Conservation (phyloP, 148 eudicot genomes). For the Euryodendron excelsum region DNA sequence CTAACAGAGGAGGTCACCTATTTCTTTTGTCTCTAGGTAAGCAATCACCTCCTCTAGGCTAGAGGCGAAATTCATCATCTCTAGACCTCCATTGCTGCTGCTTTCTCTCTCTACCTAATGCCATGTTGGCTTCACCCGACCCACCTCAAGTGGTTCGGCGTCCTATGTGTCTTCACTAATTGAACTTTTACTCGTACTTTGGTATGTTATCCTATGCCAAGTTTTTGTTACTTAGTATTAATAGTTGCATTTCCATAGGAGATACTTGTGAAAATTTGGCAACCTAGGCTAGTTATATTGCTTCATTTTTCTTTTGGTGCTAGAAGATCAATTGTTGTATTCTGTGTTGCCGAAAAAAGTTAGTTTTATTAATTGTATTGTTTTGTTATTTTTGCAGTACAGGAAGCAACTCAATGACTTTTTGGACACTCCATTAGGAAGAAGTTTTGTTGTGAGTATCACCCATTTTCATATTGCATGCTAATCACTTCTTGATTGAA, state of each 20-base stretch:
- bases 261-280: not conserved
- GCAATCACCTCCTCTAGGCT: not conserved
- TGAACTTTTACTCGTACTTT: not conserved
- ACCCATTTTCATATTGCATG: not conserved
- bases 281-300: not conserved
- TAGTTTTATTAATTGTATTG: constrained; percentile 10
- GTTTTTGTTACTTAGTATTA: not conserved
- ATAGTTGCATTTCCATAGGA: not conserved
- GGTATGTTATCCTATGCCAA: not conserved
- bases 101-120: constrained; percentile 44
- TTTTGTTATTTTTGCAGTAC: constrained; percentile 64
- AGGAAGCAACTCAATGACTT: constrained; percentile 70
- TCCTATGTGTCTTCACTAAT: not conserved
- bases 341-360: not conserved
- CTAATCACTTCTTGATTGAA: constrained; percentile 12
- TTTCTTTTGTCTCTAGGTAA: not conserved
- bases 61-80: not conserved
- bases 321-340: not conserved
- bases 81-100: constrained; percentile 26
- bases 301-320: not conserved
- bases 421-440: constrained; percentile 75
- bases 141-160: not conserved
- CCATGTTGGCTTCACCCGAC: not conserved
- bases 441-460: constrained; percentile 60
- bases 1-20: not conserved